phyloP scores from a whole-genome alignment of 192 early-diverging fungal species.

The Podochytrium sp. region DNA sequence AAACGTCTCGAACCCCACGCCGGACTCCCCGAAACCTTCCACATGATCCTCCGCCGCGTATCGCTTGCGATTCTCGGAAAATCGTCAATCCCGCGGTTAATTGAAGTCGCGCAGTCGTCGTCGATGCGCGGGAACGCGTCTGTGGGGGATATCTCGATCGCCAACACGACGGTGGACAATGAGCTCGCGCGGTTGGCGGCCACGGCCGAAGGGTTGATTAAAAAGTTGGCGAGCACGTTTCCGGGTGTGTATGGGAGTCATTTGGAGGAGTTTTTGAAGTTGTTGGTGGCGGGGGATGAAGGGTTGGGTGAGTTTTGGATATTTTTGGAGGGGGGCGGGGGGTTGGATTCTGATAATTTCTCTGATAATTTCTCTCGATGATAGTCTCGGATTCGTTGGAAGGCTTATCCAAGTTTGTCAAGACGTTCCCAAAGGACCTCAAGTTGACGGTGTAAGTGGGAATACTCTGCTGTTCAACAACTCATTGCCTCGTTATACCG shows the following conservation, averaged over 20 bases:
- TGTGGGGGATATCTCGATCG: slow-evolving; percentile 30
- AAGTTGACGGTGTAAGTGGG: too few relatives aligned
- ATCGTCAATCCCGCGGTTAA: slow-evolving; percentile 61
- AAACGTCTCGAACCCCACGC: slow-evolving; percentile 69
- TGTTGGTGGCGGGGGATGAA: slow-evolving; percentile 47
- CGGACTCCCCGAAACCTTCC: slow-evolving; percentile 70
- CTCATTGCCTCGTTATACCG: too few relatives aligned
- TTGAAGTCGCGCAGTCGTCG: slow-evolving; percentile 42
- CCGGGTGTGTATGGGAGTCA: slow-evolving; percentile 65
- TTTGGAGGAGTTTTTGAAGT: slow-evolving; percentile 46
- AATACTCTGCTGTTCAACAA: too few relatives aligned
- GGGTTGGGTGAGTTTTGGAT: slow-evolving; percentile 39
- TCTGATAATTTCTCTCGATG: not conserved
- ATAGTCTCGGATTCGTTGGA: slow-evolving; percentile 54
- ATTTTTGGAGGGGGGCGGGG: not conserved
- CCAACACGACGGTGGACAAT: slow-evolving; percentile 19
- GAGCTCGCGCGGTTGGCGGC: slow-evolving; percentile 21
- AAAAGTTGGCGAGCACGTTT: slow-evolving; percentile 58
- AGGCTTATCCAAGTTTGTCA: slow-evolving; percentile 75
- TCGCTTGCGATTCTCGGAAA: slow-evolving; percentile 77
- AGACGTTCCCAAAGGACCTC: slow-evolving; percentile 60
- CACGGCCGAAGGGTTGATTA: slow-evolving; percentile 58
- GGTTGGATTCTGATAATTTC: not conserved
- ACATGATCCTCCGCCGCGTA: slow-evolving; percentile 74
- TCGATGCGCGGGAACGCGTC: not conserved